A percentile compares a stretch with the other conserved stretches of the same genome.
Conservation (phyloP, 352 stramenopile species). For the Globisporangium apiculatum region DNA sequence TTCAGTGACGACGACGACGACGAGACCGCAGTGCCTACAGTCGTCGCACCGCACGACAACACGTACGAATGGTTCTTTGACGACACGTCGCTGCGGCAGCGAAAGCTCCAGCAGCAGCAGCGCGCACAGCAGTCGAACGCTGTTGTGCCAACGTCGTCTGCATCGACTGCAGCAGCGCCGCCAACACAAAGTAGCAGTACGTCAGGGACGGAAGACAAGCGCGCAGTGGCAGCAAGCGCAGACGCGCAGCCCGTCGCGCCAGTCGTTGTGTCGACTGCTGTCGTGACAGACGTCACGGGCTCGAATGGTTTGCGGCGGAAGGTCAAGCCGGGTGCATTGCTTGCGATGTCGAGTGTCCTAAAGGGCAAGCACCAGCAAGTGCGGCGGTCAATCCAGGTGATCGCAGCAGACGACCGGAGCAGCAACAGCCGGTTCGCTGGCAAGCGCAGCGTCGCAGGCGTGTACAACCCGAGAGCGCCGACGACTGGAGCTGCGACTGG, state of each 20-base stretch:
- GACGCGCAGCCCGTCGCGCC: too few species aligned
- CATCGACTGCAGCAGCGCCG: neutral
- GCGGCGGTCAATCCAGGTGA: constrained; percentile 40
- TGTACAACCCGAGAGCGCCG: constrained; percentile 1
- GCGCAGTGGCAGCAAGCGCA: neutral
- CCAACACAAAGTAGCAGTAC: neutral
- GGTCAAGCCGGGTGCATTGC: constrained; percentile 8
- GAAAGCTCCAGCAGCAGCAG: constrained; percentile 7
- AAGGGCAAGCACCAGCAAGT: constrained; percentile 33
- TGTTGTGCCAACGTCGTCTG: neutral
- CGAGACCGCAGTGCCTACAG: constrained; percentile 1
- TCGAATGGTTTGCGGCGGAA: constrained; percentile 40
- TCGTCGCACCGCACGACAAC: constrained; percentile 7
- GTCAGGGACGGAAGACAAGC: neutral
- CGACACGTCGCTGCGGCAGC: constrained; percentile 8
- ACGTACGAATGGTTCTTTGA: constrained; percentile 14
- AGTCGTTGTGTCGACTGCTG: neutral
- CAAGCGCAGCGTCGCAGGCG: constrained; percentile 6
- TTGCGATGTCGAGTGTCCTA: constrained; percentile 23
- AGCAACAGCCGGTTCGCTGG: neutral
- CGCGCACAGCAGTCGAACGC: neutral
- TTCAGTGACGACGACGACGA: constrained; percentile 27
- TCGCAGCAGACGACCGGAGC: constrained; percentile 10
- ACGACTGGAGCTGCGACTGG: neutral
- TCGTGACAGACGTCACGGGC: constrained; percentile 10